Evolutionary conservation across 306 rosid genomes (phyloP).

Genomic region (Lupinus albus): DNA sequence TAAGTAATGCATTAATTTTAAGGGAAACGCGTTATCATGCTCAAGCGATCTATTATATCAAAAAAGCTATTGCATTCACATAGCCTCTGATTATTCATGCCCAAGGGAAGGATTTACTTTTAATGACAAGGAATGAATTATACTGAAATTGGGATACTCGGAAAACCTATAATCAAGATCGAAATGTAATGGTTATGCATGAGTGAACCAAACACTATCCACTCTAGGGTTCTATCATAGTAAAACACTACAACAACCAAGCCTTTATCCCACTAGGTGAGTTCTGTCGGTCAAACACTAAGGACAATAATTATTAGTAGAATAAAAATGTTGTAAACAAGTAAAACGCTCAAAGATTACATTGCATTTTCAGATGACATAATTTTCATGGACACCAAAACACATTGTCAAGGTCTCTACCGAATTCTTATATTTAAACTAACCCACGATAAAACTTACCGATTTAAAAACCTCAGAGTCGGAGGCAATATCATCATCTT

Average conservation of each 20-base stretch:
- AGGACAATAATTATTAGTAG: neutral
- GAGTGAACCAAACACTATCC: neutral
- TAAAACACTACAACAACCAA: too few species aligned
- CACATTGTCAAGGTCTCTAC: conserved; percentile 2
- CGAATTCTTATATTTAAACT: neutral
- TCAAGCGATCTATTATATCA: neutral
- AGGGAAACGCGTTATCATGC: neutral
- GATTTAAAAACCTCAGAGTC: conserved; percentile 64
- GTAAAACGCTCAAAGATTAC: neutral
- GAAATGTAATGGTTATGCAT: neutral
- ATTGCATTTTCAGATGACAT: neutral
- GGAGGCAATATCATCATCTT: conserved; percentile 58
- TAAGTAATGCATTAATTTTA: conserved; percentile 14
- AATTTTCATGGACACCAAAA: neutral
- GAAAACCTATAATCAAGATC: neutral
- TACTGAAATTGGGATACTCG: neutral
- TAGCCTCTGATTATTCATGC: conserved; percentile 8
- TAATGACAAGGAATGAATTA: neutral
- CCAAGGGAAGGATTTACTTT: neutral
- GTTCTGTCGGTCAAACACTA: too few species aligned
- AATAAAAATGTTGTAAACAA: neutral
- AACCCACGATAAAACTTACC: conserved; percentile 1
- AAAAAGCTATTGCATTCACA: conserved; percentile 5
- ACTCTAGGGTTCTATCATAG: neutral
- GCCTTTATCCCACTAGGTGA: too few species aligned